These are phyloP conservation scores for Neurospora sp. DNA, from an alignment of 495 filamentous ascomycete genomes.

Conservation along the genomic window DNA sequence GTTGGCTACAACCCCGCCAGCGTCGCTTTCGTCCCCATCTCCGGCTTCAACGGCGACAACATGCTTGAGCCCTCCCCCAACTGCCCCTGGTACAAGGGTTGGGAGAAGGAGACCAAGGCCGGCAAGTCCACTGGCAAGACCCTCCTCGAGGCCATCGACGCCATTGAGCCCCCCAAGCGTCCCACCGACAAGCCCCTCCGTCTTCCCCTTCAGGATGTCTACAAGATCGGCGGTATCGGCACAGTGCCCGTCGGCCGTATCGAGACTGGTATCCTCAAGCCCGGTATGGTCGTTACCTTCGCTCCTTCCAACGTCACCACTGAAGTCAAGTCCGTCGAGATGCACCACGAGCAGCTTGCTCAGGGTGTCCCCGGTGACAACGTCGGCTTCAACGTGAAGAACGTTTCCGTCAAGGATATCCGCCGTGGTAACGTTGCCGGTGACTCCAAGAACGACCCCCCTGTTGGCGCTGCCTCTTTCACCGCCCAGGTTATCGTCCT, in stretches of 20 bases:
- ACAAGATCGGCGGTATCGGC: conserved; percentile 99
- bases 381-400: conserved; percentile 99
- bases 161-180: conserved; percentile 87
- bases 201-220: conserved; percentile 99
- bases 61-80: conserved; percentile 89
- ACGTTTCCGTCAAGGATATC: conserved; percentile 99
- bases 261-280: conserved; percentile 96
- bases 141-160: conserved; percentile 96
- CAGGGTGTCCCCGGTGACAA: conserved; percentile 98
- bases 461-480: conserved; percentile 80
- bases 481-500: conserved; percentile 99
- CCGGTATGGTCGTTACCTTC: conserved; percentile 96
- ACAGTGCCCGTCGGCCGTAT: conserved; percentile 99
- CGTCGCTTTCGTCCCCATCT: conserved; percentile 98
- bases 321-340: conserved; percentile 99
- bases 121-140: conserved; percentile 90
- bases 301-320: conserved; percentile 98
- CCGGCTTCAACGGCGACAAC: conserved; percentile 99
- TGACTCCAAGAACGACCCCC: conserved; percentile 99
- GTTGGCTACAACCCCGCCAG: conserved; percentile 99
- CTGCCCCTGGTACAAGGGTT: conserved; percentile 99
- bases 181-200: conserved; percentile 96
- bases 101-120: conserved; percentile 98
- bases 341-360: conserved; percentile 99
- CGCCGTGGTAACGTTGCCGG: conserved; percentile 99